phyloP scores from a whole-genome alignment of 1,139 yeast genomes.

The Kurtzmaniella quercitrusa region DNA sequence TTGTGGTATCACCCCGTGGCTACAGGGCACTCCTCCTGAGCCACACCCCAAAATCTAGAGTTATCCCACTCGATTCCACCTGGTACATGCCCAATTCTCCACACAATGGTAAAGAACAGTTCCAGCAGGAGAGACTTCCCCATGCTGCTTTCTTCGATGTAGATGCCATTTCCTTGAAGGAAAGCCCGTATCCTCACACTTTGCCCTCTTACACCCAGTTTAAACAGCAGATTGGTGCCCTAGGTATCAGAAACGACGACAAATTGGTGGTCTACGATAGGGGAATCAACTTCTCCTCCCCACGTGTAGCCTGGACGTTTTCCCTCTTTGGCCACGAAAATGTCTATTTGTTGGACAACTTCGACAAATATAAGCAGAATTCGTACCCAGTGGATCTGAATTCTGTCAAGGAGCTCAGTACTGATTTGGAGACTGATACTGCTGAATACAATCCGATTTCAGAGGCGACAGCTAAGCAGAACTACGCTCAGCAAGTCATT shows the following conservation, averaged over 20 bases:
- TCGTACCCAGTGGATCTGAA: slow-evolving; percentile 23
- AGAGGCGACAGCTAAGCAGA: slow-evolving; percentile 19
- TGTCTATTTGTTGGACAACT: slow-evolving; percentile 70
- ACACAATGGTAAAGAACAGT: slow-evolving; percentile 55
- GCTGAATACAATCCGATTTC: slow-evolving; percentile 17
- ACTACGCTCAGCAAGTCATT: slow-evolving; percentile 49
- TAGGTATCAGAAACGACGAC: slow-evolving; percentile 48
- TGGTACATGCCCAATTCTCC: slow-evolving; percentile 87
- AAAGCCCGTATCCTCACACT: slow-evolving; percentile 82
- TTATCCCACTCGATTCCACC: slow-evolving; percentile 78
- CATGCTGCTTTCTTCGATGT: slow-evolving; percentile 76
- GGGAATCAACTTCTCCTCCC: slow-evolving; percentile 79
- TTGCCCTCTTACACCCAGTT: slow-evolving; percentile 61
- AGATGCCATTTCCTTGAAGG: slow-evolving; percentile 57
- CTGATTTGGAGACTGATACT: slow-evolving; percentile 8
- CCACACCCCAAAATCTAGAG: slow-evolving; percentile 22
- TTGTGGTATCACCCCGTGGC: slow-evolving; percentile 18
- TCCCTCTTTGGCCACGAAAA: slow-evolving; percentile 68
- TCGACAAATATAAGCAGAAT: slow-evolving; percentile 40
- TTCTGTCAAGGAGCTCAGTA: slow-evolving; percentile 14
- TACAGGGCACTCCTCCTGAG: slow-evolving; percentile 16
- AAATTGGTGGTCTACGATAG: slow-evolving; percentile 80
- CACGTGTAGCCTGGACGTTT: slow-evolving; percentile 90
- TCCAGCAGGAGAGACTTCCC: slow-evolving; percentile 55
- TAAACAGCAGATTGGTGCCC: slow-evolving; percentile 43